A percentile compares a stretch with the other conserved stretches of the same genome.
Conservation (phyloP, 257 asterid species). For the Craterostigma plantagineum region DNA sequence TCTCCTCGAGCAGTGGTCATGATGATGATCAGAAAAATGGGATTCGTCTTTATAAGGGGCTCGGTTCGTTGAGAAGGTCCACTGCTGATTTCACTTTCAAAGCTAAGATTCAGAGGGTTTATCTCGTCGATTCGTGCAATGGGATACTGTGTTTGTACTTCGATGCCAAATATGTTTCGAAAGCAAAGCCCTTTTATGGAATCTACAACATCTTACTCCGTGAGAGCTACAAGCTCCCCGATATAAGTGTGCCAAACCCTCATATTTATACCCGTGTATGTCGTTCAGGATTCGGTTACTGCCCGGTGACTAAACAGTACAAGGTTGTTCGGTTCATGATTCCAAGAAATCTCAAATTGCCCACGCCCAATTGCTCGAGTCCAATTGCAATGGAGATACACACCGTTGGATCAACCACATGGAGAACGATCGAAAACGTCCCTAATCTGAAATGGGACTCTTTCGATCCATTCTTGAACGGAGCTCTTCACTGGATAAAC, state of each 20-base stretch:
- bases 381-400: slow-evolving; percentile 18
- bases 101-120: slow-evolving; percentile 8
- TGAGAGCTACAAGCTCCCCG: slow-evolving; percentile 17
- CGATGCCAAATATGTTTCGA: too few species aligned
- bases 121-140: slow-evolving; percentile 31
- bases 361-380: too few species aligned
- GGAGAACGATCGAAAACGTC: slow-evolving; percentile 23
- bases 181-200: slow-evolving; percentile 14
- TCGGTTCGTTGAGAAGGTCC: slow-evolving; percentile 4
- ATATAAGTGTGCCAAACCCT: neutral
- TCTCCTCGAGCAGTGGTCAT: slow-evolving; percentile 21
- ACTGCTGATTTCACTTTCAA: slow-evolving; percentile 18
- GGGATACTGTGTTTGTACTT: slow-evolving; percentile 32
- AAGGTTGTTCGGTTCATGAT: slow-evolving; percentile 29
- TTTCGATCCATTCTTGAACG: slow-evolving; percentile 29
- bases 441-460: slow-evolving; percentile 20
- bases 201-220: slow-evolving; percentile 31
- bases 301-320: slow-evolving; percentile 24
- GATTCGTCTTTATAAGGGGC: slow-evolving; percentile 4
- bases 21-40: slow-evolving; percentile 1
- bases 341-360: neutral
- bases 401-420: slow-evolving; percentile 28
- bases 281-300: slow-evolving; percentile 23
- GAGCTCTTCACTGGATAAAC: slow-evolving; percentile 30
- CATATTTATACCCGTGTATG: slow-evolving; percentile 9